Percentiles rank a stretch among this genome's conserved stretches.
Conservation (phyloP, 2,329 filamentous ascomycete genomes). For the Aspergillus oerlinghausenensis region DNA sequence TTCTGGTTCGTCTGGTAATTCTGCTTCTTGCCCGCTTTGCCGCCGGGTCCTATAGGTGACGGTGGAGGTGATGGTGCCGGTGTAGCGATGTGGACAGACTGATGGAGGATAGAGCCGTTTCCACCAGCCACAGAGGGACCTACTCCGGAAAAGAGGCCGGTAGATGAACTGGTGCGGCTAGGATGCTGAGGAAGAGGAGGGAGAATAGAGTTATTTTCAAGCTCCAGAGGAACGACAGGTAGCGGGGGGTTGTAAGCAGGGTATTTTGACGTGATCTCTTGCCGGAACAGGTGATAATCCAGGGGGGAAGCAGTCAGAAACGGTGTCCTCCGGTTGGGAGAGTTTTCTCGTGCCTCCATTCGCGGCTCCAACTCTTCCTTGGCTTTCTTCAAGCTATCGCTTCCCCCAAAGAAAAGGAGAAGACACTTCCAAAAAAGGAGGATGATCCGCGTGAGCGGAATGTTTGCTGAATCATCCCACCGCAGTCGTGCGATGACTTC, state of each 20-base stretch:
- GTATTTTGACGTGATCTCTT: constrained; percentile 97
- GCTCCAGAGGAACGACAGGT: constrained; percentile 76
- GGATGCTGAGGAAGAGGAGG: constrained; percentile 77
- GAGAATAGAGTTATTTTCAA: constrained; percentile 85
- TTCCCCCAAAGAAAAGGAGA: constrained; percentile 78
- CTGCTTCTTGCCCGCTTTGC: constrained; percentile 95
- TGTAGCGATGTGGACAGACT: constrained; percentile 97
- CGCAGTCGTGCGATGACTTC: constrained; percentile 63
- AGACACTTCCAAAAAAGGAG: constrained; percentile 90
- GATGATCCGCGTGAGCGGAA: constrained; percentile 65
- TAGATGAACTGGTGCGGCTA: constrained; percentile 55
- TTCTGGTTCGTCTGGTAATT: constrained; percentile 99
- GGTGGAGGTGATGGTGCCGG: constrained; percentile 93
- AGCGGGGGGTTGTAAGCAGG: constrained; percentile 90
- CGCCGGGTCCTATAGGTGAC: constrained; percentile 74
- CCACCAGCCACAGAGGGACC: constrained; percentile 44
- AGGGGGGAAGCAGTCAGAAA: constrained; percentile 88
- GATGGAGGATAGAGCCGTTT: constrained; percentile 75
- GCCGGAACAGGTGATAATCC: constrained; percentile 93
- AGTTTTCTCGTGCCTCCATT: constrained; percentile 45
- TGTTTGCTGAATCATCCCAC: constrained; percentile 58
- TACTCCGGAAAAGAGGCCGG: constrained; percentile 57
- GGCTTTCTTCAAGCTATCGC: constrained; percentile 64
- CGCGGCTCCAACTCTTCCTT: constrained; percentile 62
- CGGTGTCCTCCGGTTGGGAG: constrained; percentile 59